These are phyloP conservation scores for Wickerhamomyces chambardii DNA, from an alignment of 805 yeast genomes.

Conservation along the genomic window DNA sequence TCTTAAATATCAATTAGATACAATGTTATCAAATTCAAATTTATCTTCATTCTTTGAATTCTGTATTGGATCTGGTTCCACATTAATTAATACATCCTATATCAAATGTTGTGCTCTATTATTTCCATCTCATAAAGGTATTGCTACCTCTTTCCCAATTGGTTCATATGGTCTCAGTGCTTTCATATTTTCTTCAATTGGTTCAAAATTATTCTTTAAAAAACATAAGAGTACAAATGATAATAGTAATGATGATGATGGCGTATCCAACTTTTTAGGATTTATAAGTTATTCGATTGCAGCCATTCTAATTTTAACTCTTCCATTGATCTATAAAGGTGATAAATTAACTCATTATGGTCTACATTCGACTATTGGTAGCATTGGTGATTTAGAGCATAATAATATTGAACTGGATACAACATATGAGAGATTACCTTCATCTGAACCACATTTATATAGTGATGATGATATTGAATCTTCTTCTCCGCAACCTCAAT, in stretches of 20 bases:
- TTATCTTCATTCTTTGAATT: constrained; percentile 38
- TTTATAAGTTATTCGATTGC: constrained; percentile 34
- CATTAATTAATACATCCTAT: constrained; percentile 53
- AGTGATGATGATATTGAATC: background rate
- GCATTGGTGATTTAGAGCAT: background rate
- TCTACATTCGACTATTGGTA: background rate
- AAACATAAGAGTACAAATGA: too few relatives aligned
- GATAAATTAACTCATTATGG: constrained; percentile 3
- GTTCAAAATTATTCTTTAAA: constrained; percentile 37
- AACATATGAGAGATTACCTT: too few relatives aligned
- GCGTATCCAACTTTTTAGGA: constrained; percentile 44
- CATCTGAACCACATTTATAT: too few relatives aligned
- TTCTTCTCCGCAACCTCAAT: background rate
- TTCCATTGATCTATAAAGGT: constrained; percentile 32
- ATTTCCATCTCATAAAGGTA: constrained; percentile 59
- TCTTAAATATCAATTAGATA: constrained; percentile 40
- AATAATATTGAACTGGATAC: too few relatives aligned
- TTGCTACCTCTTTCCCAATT: constrained; percentile 69
- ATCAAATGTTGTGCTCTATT: constrained; percentile 68
- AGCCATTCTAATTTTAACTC: constrained; percentile 30
- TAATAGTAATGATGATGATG: too few relatives aligned
- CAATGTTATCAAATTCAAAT: constrained; percentile 26
- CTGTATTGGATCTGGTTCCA: constrained; percentile 60
- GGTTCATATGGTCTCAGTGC: constrained; percentile 74
- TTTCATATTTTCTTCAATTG: constrained; percentile 49